A percentile compares a stretch with the other conserved stretches of the same genome.
These are phyloP conservation scores for Fusarium algeriense DNA, from an alignment of 2,329 filamentous ascomycete species.

Conservation along the genomic window DNA sequence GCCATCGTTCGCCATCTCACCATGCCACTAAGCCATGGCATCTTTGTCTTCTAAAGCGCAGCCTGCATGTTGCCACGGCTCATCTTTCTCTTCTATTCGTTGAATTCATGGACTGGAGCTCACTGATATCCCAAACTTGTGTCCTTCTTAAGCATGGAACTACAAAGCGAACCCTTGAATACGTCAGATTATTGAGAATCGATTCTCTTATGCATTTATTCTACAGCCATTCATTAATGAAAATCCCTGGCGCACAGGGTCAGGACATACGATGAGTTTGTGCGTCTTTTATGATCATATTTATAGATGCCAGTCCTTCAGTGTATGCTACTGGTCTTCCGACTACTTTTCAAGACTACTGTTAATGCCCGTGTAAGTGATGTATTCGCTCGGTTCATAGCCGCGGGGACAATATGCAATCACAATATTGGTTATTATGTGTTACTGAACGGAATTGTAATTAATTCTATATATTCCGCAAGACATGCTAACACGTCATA, in stretches of 20 bases:
- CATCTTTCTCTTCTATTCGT: not conserved
- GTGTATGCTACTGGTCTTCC: not conserved
- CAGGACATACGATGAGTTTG: not conserved
- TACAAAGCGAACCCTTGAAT: not conserved
- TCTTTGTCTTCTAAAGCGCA: too few species aligned
- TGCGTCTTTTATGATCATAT: not conserved
- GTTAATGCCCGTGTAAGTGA: not conserved
- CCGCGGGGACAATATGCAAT: not conserved
- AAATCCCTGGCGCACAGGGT: not conserved
- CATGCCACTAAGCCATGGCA: not conserved
- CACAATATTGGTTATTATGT: not conserved
- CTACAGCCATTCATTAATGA: too few species aligned
- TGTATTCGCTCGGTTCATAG: fast-evolving
- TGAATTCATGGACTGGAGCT: not conserved
- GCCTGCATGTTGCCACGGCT: fast-evolving
- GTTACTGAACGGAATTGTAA: not conserved
- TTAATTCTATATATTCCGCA: too few species aligned
- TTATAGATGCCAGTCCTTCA: not conserved
- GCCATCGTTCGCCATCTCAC: too few species aligned
- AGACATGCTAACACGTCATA: too few species aligned
- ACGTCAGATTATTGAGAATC: not conserved
- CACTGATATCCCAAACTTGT: not conserved
- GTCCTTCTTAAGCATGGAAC: not conserved
- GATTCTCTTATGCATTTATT: fast-evolving
- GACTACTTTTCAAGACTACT: not conserved